A percentile compares a stretch with the other conserved stretches of the same genome.
These are phyloP conservation scores for Rubus parviflorus DNA, from an alignment of 306 rosid species.

Conservation along the genomic window DNA sequence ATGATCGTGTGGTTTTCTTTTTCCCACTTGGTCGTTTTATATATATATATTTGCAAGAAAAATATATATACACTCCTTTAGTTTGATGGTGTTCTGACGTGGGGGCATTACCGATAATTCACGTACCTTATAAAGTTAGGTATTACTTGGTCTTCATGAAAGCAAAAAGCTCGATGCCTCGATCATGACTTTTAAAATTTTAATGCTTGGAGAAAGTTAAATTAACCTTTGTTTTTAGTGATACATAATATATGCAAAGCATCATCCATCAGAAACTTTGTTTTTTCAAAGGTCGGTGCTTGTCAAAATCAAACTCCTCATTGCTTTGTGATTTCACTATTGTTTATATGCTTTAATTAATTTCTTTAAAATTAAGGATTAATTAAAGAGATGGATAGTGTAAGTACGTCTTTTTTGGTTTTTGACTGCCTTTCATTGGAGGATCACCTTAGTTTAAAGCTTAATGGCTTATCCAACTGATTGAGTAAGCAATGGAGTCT, in stretches of 20 bases:
- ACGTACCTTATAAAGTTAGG: constrained; percentile 36
- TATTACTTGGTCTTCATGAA: constrained; percentile 24
- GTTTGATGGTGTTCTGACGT: constrained; percentile 31
- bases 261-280: constrained; percentile 31
- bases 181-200: constrained; percentile 24
- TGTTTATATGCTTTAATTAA: background rate
- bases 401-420: background rate
- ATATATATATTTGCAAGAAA: constrained; percentile 9
- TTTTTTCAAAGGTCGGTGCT: constrained; percentile 41
- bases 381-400: background rate
- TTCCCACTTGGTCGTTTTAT: constrained; percentile 19
- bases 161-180: constrained; percentile 30
- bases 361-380: background rate
- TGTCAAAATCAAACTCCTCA: constrained; percentile 53
- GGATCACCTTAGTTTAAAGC: background rate
- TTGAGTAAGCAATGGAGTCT: background rate
- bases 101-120: constrained; percentile 24
- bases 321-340: constrained; percentile 28
- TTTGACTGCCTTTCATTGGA: constrained; percentile 12
- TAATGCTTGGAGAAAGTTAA: constrained; percentile 31
- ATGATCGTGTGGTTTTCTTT: background rate
- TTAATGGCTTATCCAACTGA: background rate
- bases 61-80: background rate
- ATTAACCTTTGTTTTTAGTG: constrained; percentile 37
- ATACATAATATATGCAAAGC: constrained; percentile 26